Evolutionary conservation across 352 stramenopile species (phyloP).

Genomic region (Stramenopiles sp.): DNA sequence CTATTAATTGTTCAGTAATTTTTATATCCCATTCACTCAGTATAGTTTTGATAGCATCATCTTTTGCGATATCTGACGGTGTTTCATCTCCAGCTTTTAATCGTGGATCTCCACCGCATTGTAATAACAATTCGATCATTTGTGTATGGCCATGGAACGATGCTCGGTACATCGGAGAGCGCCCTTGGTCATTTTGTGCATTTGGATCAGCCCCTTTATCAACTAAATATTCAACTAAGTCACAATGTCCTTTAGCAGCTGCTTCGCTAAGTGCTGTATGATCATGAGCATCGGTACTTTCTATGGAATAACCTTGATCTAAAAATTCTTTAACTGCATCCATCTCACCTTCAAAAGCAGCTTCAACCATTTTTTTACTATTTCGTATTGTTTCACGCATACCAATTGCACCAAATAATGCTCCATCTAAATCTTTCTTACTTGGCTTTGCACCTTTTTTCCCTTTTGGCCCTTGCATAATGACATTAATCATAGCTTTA

Average conservation of each 20-base stretch:
- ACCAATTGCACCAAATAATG: constrained; percentile 23
- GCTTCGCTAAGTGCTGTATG: constrained; percentile 61
- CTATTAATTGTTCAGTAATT: constrained; percentile 40
- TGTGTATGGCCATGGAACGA: constrained; percentile 52
- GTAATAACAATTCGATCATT: constrained; percentile 39
- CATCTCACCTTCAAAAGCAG: constrained; percentile 62
- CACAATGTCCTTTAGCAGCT: constrained; percentile 43
- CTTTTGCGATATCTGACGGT: constrained; percentile 59
- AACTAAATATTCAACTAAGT: constrained; percentile 39
- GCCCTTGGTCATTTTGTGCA: constrained; percentile 45
- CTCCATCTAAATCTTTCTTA: background rate
- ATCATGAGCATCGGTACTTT: constrained; percentile 51
- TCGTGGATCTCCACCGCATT: constrained; percentile 41
- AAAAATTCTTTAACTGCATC: constrained; percentile 36
- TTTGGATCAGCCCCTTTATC: constrained; percentile 54
- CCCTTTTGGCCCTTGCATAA: constrained; percentile 22
- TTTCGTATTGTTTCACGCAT: constrained; percentile 23
- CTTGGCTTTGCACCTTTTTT: constrained; percentile 11
- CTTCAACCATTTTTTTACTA: constrained; percentile 50
- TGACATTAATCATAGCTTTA: constrained; percentile 39
- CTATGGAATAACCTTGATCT: constrained; percentile 57
- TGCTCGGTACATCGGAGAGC: constrained; percentile 49
- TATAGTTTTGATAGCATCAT: constrained; percentile 30
- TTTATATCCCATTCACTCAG: constrained; percentile 41
- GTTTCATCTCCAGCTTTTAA: constrained; percentile 32